Conservation (phyloP, 2,329 filamentous ascomycete species). For the Neofusicoccum ribis region DNA sequence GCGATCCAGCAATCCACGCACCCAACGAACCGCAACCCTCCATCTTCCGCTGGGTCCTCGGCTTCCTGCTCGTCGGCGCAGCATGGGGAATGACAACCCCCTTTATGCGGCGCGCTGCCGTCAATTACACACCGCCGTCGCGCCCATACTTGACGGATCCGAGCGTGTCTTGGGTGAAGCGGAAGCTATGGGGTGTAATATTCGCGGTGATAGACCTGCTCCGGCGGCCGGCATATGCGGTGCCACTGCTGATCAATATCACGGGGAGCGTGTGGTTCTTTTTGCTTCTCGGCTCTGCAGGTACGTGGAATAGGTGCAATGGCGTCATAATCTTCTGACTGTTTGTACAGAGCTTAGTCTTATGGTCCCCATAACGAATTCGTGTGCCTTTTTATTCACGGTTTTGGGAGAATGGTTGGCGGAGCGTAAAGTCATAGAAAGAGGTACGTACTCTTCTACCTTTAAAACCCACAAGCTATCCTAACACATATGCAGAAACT, state of each 20-base stretch:
- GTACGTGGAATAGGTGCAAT: constrained; percentile 53
- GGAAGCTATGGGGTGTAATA: constrained; percentile 63
- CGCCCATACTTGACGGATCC: constrained; percentile 35
- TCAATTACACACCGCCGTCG: constrained; percentile 63
- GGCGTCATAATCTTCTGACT: neutral
- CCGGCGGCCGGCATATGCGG: constrained; percentile 76
- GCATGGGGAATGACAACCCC: constrained; percentile 89
- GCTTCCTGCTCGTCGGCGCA: constrained; percentile 85
- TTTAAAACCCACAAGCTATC: neutral
- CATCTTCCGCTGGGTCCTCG: constrained; percentile 78
- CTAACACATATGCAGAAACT: constrained; percentile 60
- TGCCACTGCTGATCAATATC: constrained; percentile 82
- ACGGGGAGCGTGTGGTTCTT: constrained; percentile 98
- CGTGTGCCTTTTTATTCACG: constrained; percentile 91
- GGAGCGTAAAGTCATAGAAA: constrained; percentile 84
- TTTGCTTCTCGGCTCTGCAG: constrained; percentile 85
- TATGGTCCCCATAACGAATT: constrained; percentile 93
- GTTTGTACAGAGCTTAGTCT: constrained; percentile 72
- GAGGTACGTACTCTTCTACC: constrained; percentile 55
- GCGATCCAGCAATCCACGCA: neutral
- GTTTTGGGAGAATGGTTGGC: constrained; percentile 94
- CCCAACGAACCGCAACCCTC: constrained; percentile 32
- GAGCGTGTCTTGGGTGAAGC: constrained; percentile 55
- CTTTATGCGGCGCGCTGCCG: constrained; percentile 86
- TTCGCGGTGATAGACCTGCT: constrained; percentile 79